Evolutionary conservation across 306 rosid species (phyloP).

Genomic region (Citrullus amarus): DNA sequence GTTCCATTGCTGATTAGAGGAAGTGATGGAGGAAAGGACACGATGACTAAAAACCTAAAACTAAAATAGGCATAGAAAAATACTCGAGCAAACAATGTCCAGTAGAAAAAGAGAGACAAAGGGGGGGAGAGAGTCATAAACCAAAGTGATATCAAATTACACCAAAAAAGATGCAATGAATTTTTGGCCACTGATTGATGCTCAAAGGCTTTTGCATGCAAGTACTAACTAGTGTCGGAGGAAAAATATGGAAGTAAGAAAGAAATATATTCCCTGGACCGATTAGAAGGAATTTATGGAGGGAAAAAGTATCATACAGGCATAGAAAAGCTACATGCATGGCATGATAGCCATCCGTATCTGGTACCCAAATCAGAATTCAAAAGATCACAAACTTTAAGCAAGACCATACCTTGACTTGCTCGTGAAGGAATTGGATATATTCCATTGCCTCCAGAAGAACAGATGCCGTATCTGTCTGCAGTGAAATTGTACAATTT

Average conservation of each 20-base stretch:
- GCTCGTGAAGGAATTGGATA: slow-evolving; percentile 83
- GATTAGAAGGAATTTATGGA: background rate
- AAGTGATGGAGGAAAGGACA: background rate
- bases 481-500: slow-evolving; percentile 15
- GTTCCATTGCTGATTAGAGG: background rate
- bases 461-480: slow-evolving; percentile 99
- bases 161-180: background rate
- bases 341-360: background rate
- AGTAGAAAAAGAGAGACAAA: background rate
- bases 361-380: background rate
- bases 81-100: background rate
- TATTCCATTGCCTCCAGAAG: slow-evolving; percentile 86
- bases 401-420: slow-evolving; percentile 71
- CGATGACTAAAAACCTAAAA: background rate
- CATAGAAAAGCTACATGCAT: background rate
- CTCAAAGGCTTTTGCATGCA: background rate
- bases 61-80: background rate
- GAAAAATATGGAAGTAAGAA: background rate
- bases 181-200: background rate
- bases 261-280: background rate
- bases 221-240: background rate
- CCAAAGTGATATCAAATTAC: background rate
- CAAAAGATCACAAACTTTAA: background rate
- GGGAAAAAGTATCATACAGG: background rate
- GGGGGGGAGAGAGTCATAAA: background rate